A percentile compares a stretch with the other conserved stretches of the same genome.
These are phyloP conservation scores for Dactylellina cionopaga DNA, from an alignment of 2,329 filamentous ascomycete species.

Conservation along the genomic window DNA sequence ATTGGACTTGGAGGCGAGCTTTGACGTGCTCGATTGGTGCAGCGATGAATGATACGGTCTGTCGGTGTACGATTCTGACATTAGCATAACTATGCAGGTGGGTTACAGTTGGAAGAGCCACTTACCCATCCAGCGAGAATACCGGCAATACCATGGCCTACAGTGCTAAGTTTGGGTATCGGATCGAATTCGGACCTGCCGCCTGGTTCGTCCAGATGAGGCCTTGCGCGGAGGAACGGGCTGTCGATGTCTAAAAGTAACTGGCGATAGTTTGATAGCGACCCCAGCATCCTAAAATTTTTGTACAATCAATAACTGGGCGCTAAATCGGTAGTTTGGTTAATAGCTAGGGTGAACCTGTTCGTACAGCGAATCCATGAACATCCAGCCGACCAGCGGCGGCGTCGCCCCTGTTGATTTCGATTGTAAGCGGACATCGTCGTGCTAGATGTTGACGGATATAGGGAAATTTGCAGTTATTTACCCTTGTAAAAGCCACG, in stretches of 20 bases:
- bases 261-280: constrained; percentile 86
- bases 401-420: constrained; percentile 73
- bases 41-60: constrained; percentile 89
- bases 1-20: constrained; percentile 92
- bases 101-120: neutral
- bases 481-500: constrained; percentile 85
- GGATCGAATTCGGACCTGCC: constrained; percentile 59
- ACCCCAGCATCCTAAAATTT: constrained; percentile 80
- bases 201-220: constrained; percentile 56
- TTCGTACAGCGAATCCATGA: constrained; percentile 84
- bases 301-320: too few species aligned
- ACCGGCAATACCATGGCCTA: constrained; percentile 86
- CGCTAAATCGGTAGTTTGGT: too few species aligned
- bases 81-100: neutral
- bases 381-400: constrained; percentile 96
- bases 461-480: neutral
- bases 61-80: neutral
- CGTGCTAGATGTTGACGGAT: too few species aligned
- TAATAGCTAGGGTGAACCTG: too few species aligned
- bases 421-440: neutral
- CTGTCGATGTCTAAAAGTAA: constrained; percentile 73
- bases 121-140: constrained; percentile 76
- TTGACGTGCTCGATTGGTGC: constrained; percentile 96
- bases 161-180: constrained; percentile 71
- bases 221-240: constrained; percentile 58